Evolutionary conservation across 2,329 filamentous ascomycete genomes (phyloP).

Genomic region (Trichoderma arundinaceum): DNA sequence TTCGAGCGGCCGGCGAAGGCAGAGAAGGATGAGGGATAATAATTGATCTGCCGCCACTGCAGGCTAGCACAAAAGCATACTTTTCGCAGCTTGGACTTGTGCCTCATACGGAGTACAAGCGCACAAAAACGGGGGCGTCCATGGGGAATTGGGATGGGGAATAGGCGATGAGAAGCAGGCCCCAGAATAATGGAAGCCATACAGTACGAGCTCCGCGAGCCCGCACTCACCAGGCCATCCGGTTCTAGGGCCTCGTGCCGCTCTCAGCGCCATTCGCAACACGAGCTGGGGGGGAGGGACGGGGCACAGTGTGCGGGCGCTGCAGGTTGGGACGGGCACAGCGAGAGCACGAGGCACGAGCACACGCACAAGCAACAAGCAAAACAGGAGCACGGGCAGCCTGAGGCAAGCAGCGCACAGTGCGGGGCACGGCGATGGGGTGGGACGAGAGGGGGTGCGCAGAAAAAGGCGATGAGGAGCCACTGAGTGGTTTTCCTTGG

Average conservation of each 20-base stretch:
- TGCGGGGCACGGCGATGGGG: slow-evolving; percentile 1
- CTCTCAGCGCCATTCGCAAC: slow-evolving; percentile 1
- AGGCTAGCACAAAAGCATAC: slow-evolving; percentile 27
- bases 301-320: slow-evolving; percentile 21
- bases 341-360: slow-evolving; percentile 15
- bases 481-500: slow-evolving; percentile 27
- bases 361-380: background rate
- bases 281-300: background rate
- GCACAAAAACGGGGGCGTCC: background rate
- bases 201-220: background rate
- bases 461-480: slow-evolving; percentile 8
- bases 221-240: slow-evolving; percentile 1
- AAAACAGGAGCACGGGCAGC: slow-evolving; percentile 20
- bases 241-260: slow-evolving; percentile 10
- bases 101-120: slow-evolving; percentile 25
- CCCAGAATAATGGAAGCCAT: slow-evolving; percentile 14
- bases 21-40: slow-evolving; percentile 22
- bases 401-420: background rate
- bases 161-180: slow-evolving; percentile 8
- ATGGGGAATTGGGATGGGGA: background rate
- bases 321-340: slow-evolving; percentile 6
- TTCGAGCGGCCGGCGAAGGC: slow-evolving; percentile 5
- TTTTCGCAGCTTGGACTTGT: background rate
- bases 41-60: slow-evolving; percentile 29
- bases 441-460: too few species aligned